Base-by-base conservation (phyloP, 1,139 yeast genomes). In the Geotrichum armillariae region DNA sequence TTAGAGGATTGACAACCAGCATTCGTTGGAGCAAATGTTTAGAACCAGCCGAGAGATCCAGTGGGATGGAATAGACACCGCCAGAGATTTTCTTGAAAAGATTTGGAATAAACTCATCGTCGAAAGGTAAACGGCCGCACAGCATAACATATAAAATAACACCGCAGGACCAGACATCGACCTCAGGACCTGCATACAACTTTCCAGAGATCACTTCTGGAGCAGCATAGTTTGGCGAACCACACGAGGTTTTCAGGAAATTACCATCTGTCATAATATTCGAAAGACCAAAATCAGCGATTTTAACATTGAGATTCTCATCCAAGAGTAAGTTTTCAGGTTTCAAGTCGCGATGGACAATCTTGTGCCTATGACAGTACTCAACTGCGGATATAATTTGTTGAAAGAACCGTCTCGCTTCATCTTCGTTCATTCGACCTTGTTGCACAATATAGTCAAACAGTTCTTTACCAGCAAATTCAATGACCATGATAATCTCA, bases 181-280 rank as follows among this genome's bases (percentile, higher is more conserved):
- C 99, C 70, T 93, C 99, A 2, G 98, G 98, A 4, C 99, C 99
- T 1, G 98, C 99, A 64, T 93, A 93, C 53, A 93, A 76, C 66
- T 94, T 91, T 41, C 99, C 99, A 58, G 94, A 83, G 54, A 93
- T 93, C 43, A 93, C 98, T 69, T 93, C 99, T 0, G 99, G 99
- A 0, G 99, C 99, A 1, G 99, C 99, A 66, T 93, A 93, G 66
- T 93, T 91, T 47, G 99, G 98, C 12, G 96, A 87, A 1, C 99
- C 99, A 73, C 99, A 93, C 63, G 93, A 82, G 1, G 99, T 93
- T 66, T 91, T 93, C 64, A 93, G 76, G 64, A 93, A 93, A 66
- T 93, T 93, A 53, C 99, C 99, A 69, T 93, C 99, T 7, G 97
- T 91, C 98, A 93, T 93, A 59, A 93, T 91, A 67, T 93, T 93